Evolutionary conservation across 306 rosid species (phyloP).

Genomic region (Prunus dulcis): DNA sequence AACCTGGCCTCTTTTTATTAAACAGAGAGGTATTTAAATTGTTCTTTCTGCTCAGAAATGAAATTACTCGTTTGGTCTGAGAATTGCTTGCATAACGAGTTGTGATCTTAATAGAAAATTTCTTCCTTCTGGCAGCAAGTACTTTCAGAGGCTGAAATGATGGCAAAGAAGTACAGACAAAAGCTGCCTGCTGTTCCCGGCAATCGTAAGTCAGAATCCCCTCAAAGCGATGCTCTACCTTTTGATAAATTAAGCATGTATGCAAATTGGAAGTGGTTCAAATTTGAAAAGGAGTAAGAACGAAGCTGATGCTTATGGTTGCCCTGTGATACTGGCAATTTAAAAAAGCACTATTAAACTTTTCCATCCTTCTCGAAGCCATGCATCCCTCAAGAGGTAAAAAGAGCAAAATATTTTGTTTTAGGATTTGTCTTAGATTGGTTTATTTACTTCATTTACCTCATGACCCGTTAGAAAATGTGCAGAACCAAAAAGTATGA

Average conservation of each 20-base stretch:
- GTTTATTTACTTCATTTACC: neutral
- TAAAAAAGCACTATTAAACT: neutral
- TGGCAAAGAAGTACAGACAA: slow-evolving; percentile 77
- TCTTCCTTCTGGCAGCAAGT: slow-evolving; percentile 49
- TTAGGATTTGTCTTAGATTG: neutral
- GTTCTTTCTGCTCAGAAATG: slow-evolving; percentile 6
- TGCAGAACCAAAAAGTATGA: neutral
- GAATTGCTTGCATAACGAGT: neutral
- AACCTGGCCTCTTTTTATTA: slow-evolving; percentile 77
- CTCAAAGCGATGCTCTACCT: slow-evolving; percentile 30
- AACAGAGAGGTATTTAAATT: slow-evolving; percentile 58
- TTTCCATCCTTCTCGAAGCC: slow-evolving; percentile 2
- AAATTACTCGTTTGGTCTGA: slow-evolving; percentile 7
- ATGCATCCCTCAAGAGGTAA: neutral
- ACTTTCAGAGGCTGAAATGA: slow-evolving; percentile 64
- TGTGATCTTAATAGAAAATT: neutral
- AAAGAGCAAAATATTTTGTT: neutral
- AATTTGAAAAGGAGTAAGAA: slow-evolving; percentile 52
- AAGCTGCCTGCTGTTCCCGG: slow-evolving; percentile 42
- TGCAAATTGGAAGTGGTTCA: slow-evolving; percentile 92
- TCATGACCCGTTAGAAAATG: slow-evolving; percentile 1
- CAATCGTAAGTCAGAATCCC: slow-evolving; percentile 27
- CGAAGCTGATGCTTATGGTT: slow-evolving; percentile 6
- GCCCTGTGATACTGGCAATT: neutral
- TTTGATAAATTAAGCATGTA: slow-evolving; percentile 59